Base-by-base conservation (phyloP, 345 rosid genomes). In the Populus davidiana region DNA sequence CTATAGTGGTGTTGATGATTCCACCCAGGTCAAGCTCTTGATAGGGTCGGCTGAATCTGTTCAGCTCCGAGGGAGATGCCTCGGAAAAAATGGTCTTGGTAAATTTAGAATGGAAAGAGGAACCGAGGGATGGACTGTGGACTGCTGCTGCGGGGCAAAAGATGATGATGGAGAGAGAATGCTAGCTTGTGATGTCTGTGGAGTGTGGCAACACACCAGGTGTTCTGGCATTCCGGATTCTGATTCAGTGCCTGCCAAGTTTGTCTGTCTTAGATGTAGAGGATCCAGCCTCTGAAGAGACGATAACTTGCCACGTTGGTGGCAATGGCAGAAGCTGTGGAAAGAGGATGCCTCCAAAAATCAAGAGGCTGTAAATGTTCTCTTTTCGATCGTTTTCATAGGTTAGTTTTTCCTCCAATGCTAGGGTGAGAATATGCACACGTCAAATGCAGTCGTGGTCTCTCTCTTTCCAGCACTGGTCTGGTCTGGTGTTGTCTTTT, bases 141-240 rank as follows among this genome's bases (percentile, higher is more conserved):
- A 85, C 44, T 91, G 95, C 84, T 76, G 47, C 16, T 91, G 95
- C 2, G 95, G 95, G 43, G 92, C 93, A 2, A 89, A 85, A 79
- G 93, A 91, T 21, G 95, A 91, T 43, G 95, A 91, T 52, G 95
- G 95, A 8, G 95, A 91, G 77, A 85, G 93, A 72, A 91, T 91
- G 95, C 27, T 91, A 52, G 93, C 95, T 3, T 91, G 93, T 41
- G 95, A 91, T 71, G 82, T 79, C 18, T 91, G 95, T 69, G 86
- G 91, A 0, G 91, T 87, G 73, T 91, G 95, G 93, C 91, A 85
- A 84, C 93, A 91, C 76, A 91, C 95, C 1, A 82, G 95, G 78
- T 91, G 95, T 78, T 87, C 89, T 0, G 88, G 91, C 25, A 89
- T 89, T 56, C 79, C 77, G 0, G 91, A 89, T 61, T 81, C 76